A percentile compares a stretch with the other conserved stretches of the same genome.
Evolutionary conservation across 2,329 filamentous ascomycete genomes (phyloP).

Genomic region (Pseudogymnoascus sp.): DNA sequence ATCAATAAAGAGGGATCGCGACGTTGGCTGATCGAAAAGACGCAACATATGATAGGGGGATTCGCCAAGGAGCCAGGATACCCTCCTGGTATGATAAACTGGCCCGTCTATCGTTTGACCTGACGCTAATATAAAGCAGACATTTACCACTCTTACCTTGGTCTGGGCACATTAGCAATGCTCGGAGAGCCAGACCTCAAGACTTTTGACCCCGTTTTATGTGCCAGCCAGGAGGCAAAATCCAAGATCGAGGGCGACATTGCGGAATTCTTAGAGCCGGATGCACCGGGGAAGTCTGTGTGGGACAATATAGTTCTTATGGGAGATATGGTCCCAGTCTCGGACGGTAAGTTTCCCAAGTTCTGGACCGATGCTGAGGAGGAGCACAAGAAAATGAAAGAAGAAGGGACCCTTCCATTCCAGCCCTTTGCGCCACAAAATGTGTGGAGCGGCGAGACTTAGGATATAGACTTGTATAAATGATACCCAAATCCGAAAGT

Average conservation of each 20-base stretch:
- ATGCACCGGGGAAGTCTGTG: neutral
- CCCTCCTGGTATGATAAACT: conserved; percentile 47
- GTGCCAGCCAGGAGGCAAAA: conserved; percentile 56
- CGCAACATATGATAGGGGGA: conserved; percentile 76
- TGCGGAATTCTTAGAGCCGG: conserved; percentile 7
- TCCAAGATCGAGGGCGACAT: conserved; percentile 35
- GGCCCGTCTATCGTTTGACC: neutral
- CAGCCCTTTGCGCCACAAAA: conserved; percentile 3
- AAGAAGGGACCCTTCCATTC: neutral
- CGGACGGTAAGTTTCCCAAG: neutral
- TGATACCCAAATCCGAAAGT: neutral
- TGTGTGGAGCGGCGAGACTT: neutral
- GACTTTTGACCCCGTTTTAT: conserved; percentile 64
- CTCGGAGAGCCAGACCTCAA: conserved; percentile 63
- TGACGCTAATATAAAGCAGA: conserved; percentile 34
- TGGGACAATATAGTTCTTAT: neutral
- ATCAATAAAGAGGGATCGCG: conserved; percentile 53
- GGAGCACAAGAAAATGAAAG: conserved; percentile 1
- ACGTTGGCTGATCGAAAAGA: conserved; percentile 75
- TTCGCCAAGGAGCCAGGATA: conserved; percentile 65
- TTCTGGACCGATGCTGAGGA: neutral
- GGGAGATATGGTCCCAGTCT: neutral
- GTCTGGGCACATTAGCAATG: conserved; percentile 68
- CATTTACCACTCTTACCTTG: conserved; percentile 83
- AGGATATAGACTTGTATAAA: neutral